Conservation (phyloP, 2,329 filamentous ascomycete genomes). For the Neophaeococcomyces mojaviensis region DNA sequence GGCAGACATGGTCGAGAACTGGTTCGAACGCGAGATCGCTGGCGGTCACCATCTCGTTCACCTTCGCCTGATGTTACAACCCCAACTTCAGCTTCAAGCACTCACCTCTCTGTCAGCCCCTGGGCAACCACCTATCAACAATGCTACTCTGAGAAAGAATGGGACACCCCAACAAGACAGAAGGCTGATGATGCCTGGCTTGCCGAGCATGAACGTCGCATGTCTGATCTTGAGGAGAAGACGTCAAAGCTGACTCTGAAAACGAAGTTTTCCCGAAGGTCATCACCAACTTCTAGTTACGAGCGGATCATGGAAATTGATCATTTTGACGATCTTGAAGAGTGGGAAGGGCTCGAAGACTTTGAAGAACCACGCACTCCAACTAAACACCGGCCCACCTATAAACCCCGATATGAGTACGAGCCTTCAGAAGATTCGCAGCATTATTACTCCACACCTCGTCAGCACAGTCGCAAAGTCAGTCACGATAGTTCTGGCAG, state of each 20-base stretch:
- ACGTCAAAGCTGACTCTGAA: not conserved
- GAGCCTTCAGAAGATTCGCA: slow-evolving; percentile 1
- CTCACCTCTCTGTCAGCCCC: not conserved
- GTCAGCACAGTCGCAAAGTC: not conserved
- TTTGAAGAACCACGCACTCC: not conserved
- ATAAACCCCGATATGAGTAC: not conserved
- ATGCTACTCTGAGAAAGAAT: slow-evolving; percentile 19
- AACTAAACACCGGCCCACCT: not conserved
- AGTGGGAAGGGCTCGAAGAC: slow-evolving; percentile 2
- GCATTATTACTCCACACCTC: not conserved
- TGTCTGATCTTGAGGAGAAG: slow-evolving; percentile 14
- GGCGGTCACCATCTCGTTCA: slow-evolving; percentile 1
- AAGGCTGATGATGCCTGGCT: slow-evolving; percentile 21
- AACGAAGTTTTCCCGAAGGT: not conserved
- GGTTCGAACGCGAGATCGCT: slow-evolving; percentile 6
- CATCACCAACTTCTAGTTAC: not conserved
- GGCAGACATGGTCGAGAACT: slow-evolving; percentile 19
- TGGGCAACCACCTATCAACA: slow-evolving; percentile 8
- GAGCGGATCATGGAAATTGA: slow-evolving; percentile 3
- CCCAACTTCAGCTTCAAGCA: not conserved
- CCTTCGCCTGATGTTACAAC: slow-evolving; percentile 5
- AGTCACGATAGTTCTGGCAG: not conserved
- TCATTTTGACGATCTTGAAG: slow-evolving; percentile 5
- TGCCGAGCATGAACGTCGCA: slow-evolving; percentile 19
- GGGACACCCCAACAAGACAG: slow-evolving; percentile 17